phyloP scores from a whole-genome alignment of 441 rosid genomes.

The Gossypium lobatum region DNA sequence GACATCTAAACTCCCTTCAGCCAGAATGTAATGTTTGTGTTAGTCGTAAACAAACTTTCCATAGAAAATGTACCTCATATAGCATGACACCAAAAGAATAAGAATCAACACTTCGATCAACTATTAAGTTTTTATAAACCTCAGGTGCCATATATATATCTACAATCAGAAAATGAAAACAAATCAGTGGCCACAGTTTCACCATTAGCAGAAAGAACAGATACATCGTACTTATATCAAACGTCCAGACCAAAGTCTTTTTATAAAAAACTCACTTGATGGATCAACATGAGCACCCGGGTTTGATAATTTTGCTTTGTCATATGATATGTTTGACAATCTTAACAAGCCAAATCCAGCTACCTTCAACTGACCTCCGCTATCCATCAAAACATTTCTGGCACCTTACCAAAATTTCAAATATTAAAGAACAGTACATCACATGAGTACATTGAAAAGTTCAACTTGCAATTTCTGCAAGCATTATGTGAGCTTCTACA shows the following conservation, averaged over 20 bases:
- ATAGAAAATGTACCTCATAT: constrained; percentile 57
- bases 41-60: background rate
- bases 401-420: constrained; percentile 85
- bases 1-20: background rate
- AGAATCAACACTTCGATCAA: constrained; percentile 72
- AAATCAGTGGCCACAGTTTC: background rate
- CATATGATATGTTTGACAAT: constrained; percentile 50
- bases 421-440: constrained; percentile 50
- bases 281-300: constrained; percentile 41
- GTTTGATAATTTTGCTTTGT: constrained; percentile 49
- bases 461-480: constrained; percentile 13
- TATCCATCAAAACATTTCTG: constrained; percentile 98
- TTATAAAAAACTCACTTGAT: constrained; percentile 45
- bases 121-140: constrained; percentile 52
- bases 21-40: background rate
- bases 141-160: constrained; percentile 87
- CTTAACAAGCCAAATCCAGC: constrained; percentile 81
- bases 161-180: constrained; percentile 28
- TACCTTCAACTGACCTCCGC: constrained; percentile 75
- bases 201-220: background rate
- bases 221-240: background rate
- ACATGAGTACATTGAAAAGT: constrained; percentile 17
- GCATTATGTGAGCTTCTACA: constrained; percentile 36
- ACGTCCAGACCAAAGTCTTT: background rate
- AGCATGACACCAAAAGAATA: constrained; percentile 78